Conservation (phyloP, 495 filamentous ascomycete genomes). For the Xylaria telfairii region DNA sequence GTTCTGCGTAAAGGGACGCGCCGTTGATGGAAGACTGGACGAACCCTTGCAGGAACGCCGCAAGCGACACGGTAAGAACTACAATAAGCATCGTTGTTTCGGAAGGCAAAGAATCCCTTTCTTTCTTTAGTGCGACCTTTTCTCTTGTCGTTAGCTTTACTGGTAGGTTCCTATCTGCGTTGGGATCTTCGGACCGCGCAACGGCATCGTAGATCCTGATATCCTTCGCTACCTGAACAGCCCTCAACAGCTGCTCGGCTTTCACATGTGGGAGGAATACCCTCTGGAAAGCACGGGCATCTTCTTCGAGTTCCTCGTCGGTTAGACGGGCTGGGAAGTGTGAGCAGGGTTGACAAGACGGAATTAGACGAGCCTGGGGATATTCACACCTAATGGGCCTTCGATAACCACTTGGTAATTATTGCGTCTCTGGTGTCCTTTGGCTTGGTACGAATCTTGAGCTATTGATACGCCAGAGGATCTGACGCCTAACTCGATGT, state of each 20-base stretch:
- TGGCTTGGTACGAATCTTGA: constrained; percentile 4
- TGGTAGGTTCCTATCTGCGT: constrained; percentile 15
- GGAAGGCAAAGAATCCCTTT: constrained; percentile 36
- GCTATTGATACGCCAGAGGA: constrained; percentile 1
- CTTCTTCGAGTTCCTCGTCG: constrained; percentile 35
- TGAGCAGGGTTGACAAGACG: constrained; percentile 12
- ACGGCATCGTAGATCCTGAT: constrained; percentile 34
- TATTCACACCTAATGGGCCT: constrained; percentile 34
- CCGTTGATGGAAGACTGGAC: constrained; percentile 40
- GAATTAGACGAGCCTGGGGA: neutral
- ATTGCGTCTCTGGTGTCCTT: constrained; percentile 28
- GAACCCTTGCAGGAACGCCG: constrained; percentile 40
- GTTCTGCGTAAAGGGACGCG: constrained; percentile 29
- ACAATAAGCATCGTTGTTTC: constrained; percentile 37
- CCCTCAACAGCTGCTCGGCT: constrained; percentile 29
- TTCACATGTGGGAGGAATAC: constrained; percentile 27
- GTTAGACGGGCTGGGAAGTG: constrained; percentile 30
- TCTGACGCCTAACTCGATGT: constrained; percentile 18
- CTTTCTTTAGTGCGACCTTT: constrained; percentile 33
- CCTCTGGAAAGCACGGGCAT: constrained; percentile 31
- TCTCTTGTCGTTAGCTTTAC: constrained; percentile 32
- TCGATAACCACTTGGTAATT: constrained; percentile 34
- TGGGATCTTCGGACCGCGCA: constrained; percentile 28
- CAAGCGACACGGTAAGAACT: constrained; percentile 40
- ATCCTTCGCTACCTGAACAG: constrained; percentile 39